Evolutionary conservation across 306 rosid genomes (phyloP), one percentile per base, ranked within the genome.

Genomic region (Sechiopsis laciniata): DNA sequence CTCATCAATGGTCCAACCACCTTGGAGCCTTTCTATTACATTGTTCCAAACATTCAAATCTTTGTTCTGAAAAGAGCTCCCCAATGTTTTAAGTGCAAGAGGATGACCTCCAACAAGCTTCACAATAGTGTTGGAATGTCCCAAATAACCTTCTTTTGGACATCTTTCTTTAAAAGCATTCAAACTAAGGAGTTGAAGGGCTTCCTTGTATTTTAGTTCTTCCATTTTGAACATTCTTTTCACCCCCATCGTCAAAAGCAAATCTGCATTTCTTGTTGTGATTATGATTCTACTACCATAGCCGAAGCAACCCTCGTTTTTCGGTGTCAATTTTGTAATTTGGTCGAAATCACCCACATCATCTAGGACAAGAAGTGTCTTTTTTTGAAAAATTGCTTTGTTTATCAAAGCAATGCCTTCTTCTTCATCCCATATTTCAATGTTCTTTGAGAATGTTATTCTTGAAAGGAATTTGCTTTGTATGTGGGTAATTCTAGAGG

Each of bases 181-280:
- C 61, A 65, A 56, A 37, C 45, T 37, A 37, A 37, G 45, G 7
- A 37, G 45, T 37, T 37, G 45, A 37, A 37, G 45, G 6, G 45
- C 45, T 37, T 37, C 45, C 45, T 37, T 10, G 4, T 5, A 8
- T 19, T 63, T 2, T 7, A 78, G 19, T 40, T 16, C 65, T 24
- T 11, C 58, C 7, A 45, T 72, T 7, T 42, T 16, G 60, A 61
- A 62, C 16, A 2, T 53, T 55, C 14, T 59, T 45, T 61, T 16
- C n/a, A 2, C 57, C 9, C 55, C 19, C 6, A 8, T 8, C 9
- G 16, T 19, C 9, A 0, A 24, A 8, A 78, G 81, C 42, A 78
- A 52, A 71, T 61, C 73, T 26, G 2, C 46, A 42, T 78, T 76
- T 66, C 82, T 78, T 13, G 74, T 74, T 8, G 82, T 78, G 37